These are phyloP conservation scores for Chloris gayana DNA, from an alignment of 176 grass and related monocot genomes.

Conservation along the genomic window DNA sequence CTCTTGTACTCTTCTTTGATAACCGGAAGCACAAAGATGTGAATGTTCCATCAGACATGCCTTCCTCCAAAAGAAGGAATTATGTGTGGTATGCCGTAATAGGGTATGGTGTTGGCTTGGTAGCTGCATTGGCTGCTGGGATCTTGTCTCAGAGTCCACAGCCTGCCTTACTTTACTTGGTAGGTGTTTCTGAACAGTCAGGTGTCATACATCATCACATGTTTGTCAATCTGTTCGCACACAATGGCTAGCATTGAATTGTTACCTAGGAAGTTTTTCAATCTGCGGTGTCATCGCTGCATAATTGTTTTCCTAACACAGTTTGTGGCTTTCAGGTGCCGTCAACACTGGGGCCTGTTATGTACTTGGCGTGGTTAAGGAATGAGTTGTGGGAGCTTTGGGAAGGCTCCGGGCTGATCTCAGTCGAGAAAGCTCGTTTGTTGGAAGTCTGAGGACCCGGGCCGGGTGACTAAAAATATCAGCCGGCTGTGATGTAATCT, in stretches of 20 bases:
- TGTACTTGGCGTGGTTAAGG: constrained; percentile 85
- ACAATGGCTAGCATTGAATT: neutral
- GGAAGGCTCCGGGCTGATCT: constrained; percentile 67
- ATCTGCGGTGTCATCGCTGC: neutral
- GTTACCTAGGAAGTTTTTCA: neutral
- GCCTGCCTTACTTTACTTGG: constrained; percentile 97
- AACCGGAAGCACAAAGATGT: constrained; percentile 75
- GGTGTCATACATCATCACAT: neutral
- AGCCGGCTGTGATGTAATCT: constrained; percentile 25
- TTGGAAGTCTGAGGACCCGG: constrained; percentile 59
- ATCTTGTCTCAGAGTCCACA: constrained; percentile 92
- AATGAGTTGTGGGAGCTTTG: constrained; percentile 87
- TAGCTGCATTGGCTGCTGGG: constrained; percentile 83
- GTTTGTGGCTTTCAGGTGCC: constrained; percentile 64
- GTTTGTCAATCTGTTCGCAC: neutral
- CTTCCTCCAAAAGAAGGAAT: constrained; percentile 46
- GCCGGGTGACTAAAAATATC: constrained; percentile 6
- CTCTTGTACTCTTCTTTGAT: constrained; percentile 86
- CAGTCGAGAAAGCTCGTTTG: constrained; percentile 79
- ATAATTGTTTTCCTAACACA: constrained; percentile 12
- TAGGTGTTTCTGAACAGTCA: constrained; percentile 41
- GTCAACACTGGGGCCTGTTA: constrained; percentile 81
- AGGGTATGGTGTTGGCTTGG: constrained; percentile 86
- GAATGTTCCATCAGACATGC: constrained; percentile 39
- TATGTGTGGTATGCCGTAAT: constrained; percentile 83